These are phyloP conservation scores for Stellera chamaejasme DNA, from an alignment of 345 rosid species.

Conservation along the genomic window DNA sequence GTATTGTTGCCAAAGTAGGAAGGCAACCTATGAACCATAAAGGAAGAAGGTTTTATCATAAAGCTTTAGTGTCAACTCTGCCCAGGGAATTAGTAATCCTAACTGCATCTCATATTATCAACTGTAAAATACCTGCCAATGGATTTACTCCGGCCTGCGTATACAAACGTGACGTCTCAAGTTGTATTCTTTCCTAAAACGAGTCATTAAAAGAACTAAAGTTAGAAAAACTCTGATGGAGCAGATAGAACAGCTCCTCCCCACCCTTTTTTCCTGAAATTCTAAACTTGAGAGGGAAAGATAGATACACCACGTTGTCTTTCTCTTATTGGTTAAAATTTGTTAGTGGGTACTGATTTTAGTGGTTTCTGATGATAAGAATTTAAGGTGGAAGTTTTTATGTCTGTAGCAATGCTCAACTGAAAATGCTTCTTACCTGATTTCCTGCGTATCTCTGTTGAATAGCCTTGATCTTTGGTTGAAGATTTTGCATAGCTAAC, in stretches of 20 bases:
- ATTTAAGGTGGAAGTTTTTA: background rate
- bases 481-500: slow-evolving; percentile 94
- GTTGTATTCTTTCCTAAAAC: slow-evolving; percentile 86
- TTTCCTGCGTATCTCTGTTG: slow-evolving; percentile 97
- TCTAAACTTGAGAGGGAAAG: too few species aligned
- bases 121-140: slow-evolving; percentile 59
- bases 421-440: slow-evolving; percentile 46
- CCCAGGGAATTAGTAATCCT: background rate
- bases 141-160: slow-evolving; percentile 98
- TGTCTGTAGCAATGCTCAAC: background rate
- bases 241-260: background rate
- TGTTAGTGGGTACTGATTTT: too few species aligned
- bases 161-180: slow-evolving; percentile 89
- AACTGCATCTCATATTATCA: background rate
- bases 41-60: background rate
- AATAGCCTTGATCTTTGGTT: slow-evolving; percentile 93
- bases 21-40: slow-evolving; percentile 57
- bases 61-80: too few species aligned
- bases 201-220: slow-evolving; percentile 7
- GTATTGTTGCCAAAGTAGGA: slow-evolving; percentile 89
- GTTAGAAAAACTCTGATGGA: background rate
- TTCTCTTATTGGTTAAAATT: too few species aligned
- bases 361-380: too few species aligned
- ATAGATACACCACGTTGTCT: too few species aligned
- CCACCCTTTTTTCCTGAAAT: too few species aligned